Percentiles rank a stretch among this genome's conserved stretches.
These are phyloP conservation scores for Malus hybrid DNA, from an alignment of 331 rosid genomes.

Conservation along the genomic window DNA sequence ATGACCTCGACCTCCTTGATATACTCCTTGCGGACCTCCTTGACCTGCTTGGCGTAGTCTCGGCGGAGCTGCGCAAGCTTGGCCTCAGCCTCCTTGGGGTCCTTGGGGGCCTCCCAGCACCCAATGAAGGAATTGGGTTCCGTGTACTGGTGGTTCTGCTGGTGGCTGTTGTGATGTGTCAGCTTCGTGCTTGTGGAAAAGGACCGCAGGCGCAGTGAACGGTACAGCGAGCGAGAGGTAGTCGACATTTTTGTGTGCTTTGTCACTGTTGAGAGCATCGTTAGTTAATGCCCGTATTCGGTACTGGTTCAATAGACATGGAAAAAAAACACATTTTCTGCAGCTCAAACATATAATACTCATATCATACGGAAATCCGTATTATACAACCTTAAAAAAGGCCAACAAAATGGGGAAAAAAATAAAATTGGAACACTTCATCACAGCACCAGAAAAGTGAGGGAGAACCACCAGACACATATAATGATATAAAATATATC, in stretches of 20 bases:
- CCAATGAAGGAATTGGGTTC: not conserved
- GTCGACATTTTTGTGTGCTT: not conserved
- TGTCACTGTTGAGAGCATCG: not conserved
- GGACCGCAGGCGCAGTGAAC: not conserved
- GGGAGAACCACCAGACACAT: too few relatives aligned
- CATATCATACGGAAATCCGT: not conserved
- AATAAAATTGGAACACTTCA: not conserved
- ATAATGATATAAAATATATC: too few relatives aligned
- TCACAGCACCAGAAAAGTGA: too few relatives aligned
- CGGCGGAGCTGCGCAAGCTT: slow-evolving; percentile 60
- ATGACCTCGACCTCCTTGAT: slow-evolving; percentile 61
- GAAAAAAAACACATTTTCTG: not conserved
- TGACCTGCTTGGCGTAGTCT: slow-evolving; percentile 75
- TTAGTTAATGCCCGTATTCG: not conserved
- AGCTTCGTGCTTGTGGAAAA: not conserved
- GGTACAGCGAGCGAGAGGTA: not conserved
- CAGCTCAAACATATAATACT: not conserved
- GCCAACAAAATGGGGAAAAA: not conserved
- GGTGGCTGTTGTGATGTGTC: not conserved
- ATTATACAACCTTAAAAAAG: not conserved
- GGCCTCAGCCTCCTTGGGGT: slow-evolving; percentile 71
- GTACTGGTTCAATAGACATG: not conserved
- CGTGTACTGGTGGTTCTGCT: not conserved
- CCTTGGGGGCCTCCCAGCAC: not conserved
- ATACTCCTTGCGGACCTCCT: slow-evolving; percentile 61